Base-by-base conservation (phyloP, 2,329 filamentous ascomycete genomes). In the Sphaceloma murrayae region DNA sequence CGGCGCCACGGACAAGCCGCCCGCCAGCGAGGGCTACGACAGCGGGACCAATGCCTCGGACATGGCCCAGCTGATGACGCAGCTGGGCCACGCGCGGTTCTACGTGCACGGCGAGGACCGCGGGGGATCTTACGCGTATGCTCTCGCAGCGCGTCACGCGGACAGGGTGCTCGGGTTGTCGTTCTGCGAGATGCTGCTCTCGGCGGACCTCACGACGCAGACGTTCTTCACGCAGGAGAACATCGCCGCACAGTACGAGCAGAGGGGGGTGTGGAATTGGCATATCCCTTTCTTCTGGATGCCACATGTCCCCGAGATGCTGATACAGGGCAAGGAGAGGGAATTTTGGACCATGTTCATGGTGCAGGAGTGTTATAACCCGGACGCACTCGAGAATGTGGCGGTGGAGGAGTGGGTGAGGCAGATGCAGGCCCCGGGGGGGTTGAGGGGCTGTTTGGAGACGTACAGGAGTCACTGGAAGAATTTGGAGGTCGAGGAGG, bases 331-430 rank as follows among this genome's bases (percentile, higher is more conserved):
- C 2, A 57, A 60, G 13, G 62, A 64, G 50, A 52, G 56, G 19
- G 61, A 63, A 46, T 63, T 64, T 29, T 64, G 61, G 61, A 59
- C 59, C 44, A 58, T 58, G 52, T 64, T 64, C 49, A 63, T 64
- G 53, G 62, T 61, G 46, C 58, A 60, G 29, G 61, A 65, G 50
- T 64, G 61, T 49, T 63, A 62, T 46, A 62, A 64, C 43, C 61
- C 61, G 5, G 57, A 56, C 34, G 50, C 54, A 3, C 58, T 65
- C 22, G 58, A 61, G 40, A 57, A 55, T 1, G 53, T 52, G 34
- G 60, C 55, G 3, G 39, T 60, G 24, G 51, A 60, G 43, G 56
- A 62, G 48, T 57, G 58, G 58, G 52, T 58, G 27, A 56, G 54
- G 45, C 57, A 54, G 38, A 56, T 54, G 24, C 57, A 55, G 49